Evolutionary conservation across 2,329 filamentous ascomycete species (phyloP), one percentile per base, ranked within the genome.

Genomic region (Ceratocystis cubensis): DNA sequence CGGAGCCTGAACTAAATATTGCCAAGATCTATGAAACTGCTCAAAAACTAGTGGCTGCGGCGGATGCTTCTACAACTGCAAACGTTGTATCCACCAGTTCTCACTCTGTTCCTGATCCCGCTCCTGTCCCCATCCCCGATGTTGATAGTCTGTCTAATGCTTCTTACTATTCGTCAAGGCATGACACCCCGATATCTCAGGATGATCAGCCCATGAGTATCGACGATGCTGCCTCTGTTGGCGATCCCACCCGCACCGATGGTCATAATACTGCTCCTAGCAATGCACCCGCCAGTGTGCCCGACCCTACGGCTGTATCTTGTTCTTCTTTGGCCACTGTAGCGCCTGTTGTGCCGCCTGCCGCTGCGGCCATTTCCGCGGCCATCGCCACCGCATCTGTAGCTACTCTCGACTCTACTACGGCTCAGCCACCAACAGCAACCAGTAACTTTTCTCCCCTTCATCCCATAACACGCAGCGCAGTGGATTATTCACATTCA

Each of bases 161-260:
- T 73, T 94, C 91, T 50, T 96, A 96, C 76, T 96, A 97, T 80
- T 96, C 93, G 71, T 96, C 92, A 77, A 89, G 88, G 78, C 87
- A 92, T 79, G 89, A 92, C 75, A 96, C 91, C 70, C 83, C 84
- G 68, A 80, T 84, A 66, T 81, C 79, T 37, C 78, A 77, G 7
- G 64, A 67, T 28, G 61, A 64, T 46, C 64, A 66, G 50, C 44
- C 66, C 20, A 66, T 68, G 61, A 68, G 66, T 61, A 63, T 66
- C 53, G 62, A 64, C 41, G 66, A 68, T 56, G 66, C 64, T 28
- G 66, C 59, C 13, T 68, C 66, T 28, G 66, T 68, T 50, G 66
- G 66, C 41, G 64, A 68, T 41, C 65, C 61, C n/a, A 25, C 30
- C 17, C 53, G 57, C 6, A 41, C 64, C 25, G n/a, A 41, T 41